Evolutionary conservation across 148 eudicot genomes (phyloP), one percentile per base, ranked within the genome.

Genomic region (Arbutus unedo): DNA sequence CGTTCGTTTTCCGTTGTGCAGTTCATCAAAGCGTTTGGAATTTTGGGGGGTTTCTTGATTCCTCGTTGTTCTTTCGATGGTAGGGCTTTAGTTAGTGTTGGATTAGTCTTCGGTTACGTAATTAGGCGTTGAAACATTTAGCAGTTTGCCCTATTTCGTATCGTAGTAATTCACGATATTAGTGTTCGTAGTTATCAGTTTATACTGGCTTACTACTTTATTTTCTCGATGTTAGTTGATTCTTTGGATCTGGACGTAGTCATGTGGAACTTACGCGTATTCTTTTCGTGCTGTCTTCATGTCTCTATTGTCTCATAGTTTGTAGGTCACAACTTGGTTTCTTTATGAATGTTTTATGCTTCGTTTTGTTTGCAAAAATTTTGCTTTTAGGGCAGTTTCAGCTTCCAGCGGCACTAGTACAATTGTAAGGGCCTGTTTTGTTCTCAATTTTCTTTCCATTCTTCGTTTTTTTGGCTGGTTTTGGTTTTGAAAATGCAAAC

Each of bases 21-120:
- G 51, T 57, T 78, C 25, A 23, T 21, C 53, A 59, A 4, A 44
- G 53, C 53, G 53, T 78, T 15, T 21, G 8, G 47, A 38, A 41
- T 77, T 55, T 55, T 45, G 11, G 71, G 31, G 80, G 80, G 15
- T 77, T 77, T 77, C 15, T n/a, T 15, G 9, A 48, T 49, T 45
- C 76, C n/a, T 21, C 25, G 51, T 74, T 19, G 2, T 47, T 73
- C 8, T 71, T 44, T 16, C 21, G 25, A n/a, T 74, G 55, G 4
- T 76, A 13, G 45, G 50, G 78, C 41, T 76, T 50, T 76, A 14
- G 44, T 10, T 50, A 8, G 49, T 41, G 16, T 50, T 54, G 15
- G 64, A 55, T 31, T 55, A 55, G 54, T 54, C 21, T 76, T n/a
- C 14, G 64, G 2, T 38, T 38, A 23, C 25, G 6, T 55, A 54